Conservation (phyloP, 176 grass and related monocot species). For the Oryza coarctata region DNA sequence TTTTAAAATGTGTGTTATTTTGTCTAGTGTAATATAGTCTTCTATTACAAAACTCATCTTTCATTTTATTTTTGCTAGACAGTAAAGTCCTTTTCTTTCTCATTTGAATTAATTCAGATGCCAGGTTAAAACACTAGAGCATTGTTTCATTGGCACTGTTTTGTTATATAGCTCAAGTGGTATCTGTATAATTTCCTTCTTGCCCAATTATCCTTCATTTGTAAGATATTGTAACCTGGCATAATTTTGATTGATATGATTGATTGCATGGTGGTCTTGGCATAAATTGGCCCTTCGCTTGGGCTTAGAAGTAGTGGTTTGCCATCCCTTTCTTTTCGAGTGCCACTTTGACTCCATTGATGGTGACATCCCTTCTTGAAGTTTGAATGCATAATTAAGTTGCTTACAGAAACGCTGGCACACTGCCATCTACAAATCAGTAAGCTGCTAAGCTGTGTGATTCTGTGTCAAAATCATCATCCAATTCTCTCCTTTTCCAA, state of each 20-base stretch:
- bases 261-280: neutral
- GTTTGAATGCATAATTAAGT: neutral
- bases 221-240: constrained; percentile 1
- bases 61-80: neutral
- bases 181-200: neutral
- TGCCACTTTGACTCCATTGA: neutral
- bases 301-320: neutral
- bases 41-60: neutral
- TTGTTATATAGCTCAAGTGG: neutral
- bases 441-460: neutral
- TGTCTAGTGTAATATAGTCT: neutral
- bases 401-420: neutral
- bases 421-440: neutral
- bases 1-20: neutral
- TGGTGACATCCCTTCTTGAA: neutral
- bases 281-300: neutral
- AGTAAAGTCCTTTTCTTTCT: neutral
- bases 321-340: neutral
- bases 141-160: neutral
- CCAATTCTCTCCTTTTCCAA: neutral
- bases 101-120: neutral
- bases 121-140: neutral
- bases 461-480: neutral
- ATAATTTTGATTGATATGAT: constrained; percentile 3
- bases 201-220: neutral